phyloP scores from a whole-genome alignment of 257 asterid genomes.

The Nyctanthes arbortristis region DNA sequence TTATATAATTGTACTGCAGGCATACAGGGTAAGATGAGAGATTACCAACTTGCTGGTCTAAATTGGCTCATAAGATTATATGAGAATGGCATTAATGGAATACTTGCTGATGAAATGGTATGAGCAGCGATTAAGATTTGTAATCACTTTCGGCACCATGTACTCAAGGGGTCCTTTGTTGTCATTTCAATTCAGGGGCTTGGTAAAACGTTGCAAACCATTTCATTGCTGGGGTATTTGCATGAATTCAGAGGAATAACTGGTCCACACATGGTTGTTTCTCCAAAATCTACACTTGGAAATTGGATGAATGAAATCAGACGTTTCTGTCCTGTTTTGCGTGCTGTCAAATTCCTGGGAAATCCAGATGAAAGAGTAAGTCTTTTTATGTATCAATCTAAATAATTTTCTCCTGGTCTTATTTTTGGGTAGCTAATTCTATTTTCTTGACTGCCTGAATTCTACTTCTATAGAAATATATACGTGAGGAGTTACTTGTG shows the following conservation, averaged over 20 bases:
- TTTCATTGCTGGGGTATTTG: conserved; percentile 91
- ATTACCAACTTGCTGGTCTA: conserved; percentile 98
- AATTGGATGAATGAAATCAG: conserved; percentile 99
- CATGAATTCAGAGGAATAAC: conserved; percentile 96
- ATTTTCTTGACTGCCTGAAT: conserved; percentile 3
- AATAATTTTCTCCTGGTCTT: conserved; percentile 17
- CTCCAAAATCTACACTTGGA: conserved; percentile 99
- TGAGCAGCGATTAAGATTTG: not conserved
- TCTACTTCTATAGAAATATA: conserved; percentile 57
- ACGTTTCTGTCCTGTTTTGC: conserved; percentile 87
- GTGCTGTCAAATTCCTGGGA: conserved; percentile 96
- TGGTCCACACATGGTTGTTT: conserved; percentile 99
- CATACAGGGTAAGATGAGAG: conserved; percentile 99
- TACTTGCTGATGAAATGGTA: conserved; percentile 99
- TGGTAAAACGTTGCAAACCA: conserved; percentile 97
- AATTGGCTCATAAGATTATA: conserved; percentile 95
- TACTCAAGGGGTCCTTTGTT: conserved; percentile 18
- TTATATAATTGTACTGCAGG: conserved; percentile 45
- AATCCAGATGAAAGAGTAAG: conserved; percentile 98
- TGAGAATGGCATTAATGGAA: conserved; percentile 98
- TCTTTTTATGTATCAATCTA: conserved; percentile 8
- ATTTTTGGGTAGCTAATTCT: not conserved
- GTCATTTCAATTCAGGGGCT: conserved; percentile 59
- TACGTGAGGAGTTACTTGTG: conserved; percentile 90
- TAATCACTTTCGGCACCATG: conserved; percentile 10